Base-by-base conservation (phyloP, 2,329 filamentous ascomycete genomes). In the Colletotrichum sojae region DNA sequence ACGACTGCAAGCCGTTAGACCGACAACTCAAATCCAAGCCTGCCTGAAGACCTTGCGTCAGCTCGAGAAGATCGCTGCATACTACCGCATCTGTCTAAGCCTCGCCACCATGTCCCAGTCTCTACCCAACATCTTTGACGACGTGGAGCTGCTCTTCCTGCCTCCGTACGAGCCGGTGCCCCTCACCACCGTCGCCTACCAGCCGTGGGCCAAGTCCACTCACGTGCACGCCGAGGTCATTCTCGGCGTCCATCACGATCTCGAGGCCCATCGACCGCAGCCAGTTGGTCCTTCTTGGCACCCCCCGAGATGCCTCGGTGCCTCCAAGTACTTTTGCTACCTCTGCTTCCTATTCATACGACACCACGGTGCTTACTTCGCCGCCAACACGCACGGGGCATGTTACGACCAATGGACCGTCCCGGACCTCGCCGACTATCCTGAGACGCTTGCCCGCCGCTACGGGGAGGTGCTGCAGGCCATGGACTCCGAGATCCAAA, bases 361-460 rank as follows among this genome's bases (percentile, higher is more conserved):
- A 48, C 68, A 65, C 27, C 70, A 71, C 53, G 70, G 68, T n/a
- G 15, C 63, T 22, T 71, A 71, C 25, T 71, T 71, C 27, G 68
- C 70, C 6, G 65, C 68, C 4, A 70, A 60, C 31, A 71, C 70
- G 12, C 70, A 71, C 39, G 70, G 70, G 9, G 70, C 70, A 5
- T 71, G 70, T 48, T 71, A 71, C 25, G 70, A 71, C 36, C 70
- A 71, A 13, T 71, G 70, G 70, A 71, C 70, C 1, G 53, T 71
- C 16, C 70, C 70, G 46, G 70, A 71, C 56, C 63, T 71, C 18
- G 68, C 70, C 52, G 70, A 69, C 8, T 71, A 62, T 48, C 68
- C 70, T 15, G 52, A 71, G 31, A 25, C 63, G 6, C 18, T 71
- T 4, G 25, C 43, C 22, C 16, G 58, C 27, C 68, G 25, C 51